Base-by-base conservation (phyloP, 345 rosid genomes). In the Moringa oleifera region DNA sequence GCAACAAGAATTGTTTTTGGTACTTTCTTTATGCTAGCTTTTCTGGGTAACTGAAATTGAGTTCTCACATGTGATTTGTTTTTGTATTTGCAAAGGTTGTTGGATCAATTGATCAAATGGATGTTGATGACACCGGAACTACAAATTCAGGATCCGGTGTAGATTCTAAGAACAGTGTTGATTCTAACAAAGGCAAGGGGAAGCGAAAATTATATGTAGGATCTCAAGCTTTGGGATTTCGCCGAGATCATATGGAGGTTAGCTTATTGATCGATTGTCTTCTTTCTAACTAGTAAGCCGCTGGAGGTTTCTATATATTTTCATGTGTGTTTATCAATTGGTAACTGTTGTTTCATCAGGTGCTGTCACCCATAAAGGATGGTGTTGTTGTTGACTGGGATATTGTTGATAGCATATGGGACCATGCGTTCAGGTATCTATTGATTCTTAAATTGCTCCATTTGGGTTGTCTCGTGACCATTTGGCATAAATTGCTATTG, bases 351-450 rank as follows among this genome's bases (percentile, higher is more conserved):
- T 57, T 65, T 69, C 20, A 59, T 55, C 69, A 91, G 99, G 79
- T 95, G 17, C n/a, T 87, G 64, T 85, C 97, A 57, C 96, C 98
- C 28, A 71, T 91, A 8, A 91, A 87, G 80, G 94, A 91, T 77
- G 99, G 99, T 59, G 54, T 91, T 31, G 96, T 95, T 60, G 91
- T 77, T 31, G 98, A 91, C 54, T 95, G 99, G 98, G 99, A 91
- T 70, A 79, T 87, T 50, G 96, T 91, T 60, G 99, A 95, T 71
- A 84, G 68, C 63, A 85, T 95, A 71, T 95, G 99, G 99, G 98
- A 95, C 55, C 98, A 95, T 78, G 94, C 99, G 73, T 84, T 91
- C 64, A 81, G 79, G 98, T 89, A 75, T 74, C 23, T 41, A 21
- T 25, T 28, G 53, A 55, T 54, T 71, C 23, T 59, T 12, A 45